These are phyloP conservation scores for Candida labiduridarum DNA, from an alignment of 1,139 yeast genomes.

Conservation along the genomic window DNA sequence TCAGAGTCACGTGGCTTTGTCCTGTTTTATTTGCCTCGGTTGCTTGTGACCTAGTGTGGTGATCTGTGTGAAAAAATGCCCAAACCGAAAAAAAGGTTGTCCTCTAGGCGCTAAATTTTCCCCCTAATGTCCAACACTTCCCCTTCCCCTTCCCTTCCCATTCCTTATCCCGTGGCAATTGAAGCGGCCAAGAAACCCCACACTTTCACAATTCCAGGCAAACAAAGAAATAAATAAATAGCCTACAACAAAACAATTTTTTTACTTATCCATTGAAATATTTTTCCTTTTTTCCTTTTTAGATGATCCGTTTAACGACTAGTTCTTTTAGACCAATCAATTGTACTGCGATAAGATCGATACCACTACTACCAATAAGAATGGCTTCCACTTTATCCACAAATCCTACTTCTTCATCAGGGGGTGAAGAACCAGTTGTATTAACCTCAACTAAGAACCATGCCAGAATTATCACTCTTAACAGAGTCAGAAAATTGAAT, in stretches of 20 bases:
- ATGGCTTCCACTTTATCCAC: slow-evolving; percentile 10
- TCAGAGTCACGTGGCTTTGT: too few species aligned
- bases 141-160: too few species aligned
- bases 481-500: slow-evolving; percentile 82
- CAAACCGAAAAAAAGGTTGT: too few species aligned
- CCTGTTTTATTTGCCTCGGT: too few species aligned
- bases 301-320: slow-evolving; percentile 9
- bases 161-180: slow-evolving; percentile 4
- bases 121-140: too few species aligned
- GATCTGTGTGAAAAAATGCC: too few species aligned
- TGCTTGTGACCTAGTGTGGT: too few species aligned
- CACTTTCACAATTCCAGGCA: background rate
- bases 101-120: too few species aligned
- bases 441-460: slow-evolving; percentile 62
- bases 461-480: slow-evolving; percentile 75
- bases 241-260: background rate
- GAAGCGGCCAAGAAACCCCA: slow-evolving; percentile 3
- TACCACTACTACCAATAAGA: slow-evolving; percentile 4
- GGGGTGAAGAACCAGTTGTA: slow-evolving; percentile 52
- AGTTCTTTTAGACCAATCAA: slow-evolving; percentile 4
- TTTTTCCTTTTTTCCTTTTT: slow-evolving; percentile 3
- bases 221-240: background rate
- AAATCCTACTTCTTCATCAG: slow-evolving; percentile 10
- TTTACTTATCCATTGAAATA: background rate
- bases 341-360: background rate